Base-by-base conservation (phyloP, 2,329 filamentous ascomycete genomes). In the Pseudopithomyces maydicus region DNA sequence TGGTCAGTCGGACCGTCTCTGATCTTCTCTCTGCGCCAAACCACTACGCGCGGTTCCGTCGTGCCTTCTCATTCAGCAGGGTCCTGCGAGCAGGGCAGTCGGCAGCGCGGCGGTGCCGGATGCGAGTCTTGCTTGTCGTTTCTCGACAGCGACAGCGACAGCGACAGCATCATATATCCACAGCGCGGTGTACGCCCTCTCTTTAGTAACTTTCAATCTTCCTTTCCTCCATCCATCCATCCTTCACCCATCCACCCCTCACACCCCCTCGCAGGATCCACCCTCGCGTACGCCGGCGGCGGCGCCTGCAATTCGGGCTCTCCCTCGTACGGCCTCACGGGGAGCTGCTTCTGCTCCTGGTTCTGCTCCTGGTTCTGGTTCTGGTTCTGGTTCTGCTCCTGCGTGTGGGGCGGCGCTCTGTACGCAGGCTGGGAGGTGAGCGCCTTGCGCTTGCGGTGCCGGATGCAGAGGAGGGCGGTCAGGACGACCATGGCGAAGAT, bases 401-500 rank as follows among this genome's bases (percentile, higher is more conserved):
- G n/a, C n/a, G n/a, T n/a, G n/a, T n/a, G n/a, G n/a, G n/a, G n/a
- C n/a, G n/a, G n/a, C n/a, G n/a, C n/a, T n/a, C n/a, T n/a, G n/a
- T n/a, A n/a, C n/a, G n/a, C n/a, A n/a, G n/a, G n/a, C 38, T 17
- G 15, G 4, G 38, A 8, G 10, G 10, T 19, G 35, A 15, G n/a
- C 6, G 15, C n/a, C 12, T 46, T 57, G 44, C 52, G 52, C 48
- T 52, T 59, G 22, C 51, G 59, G 29, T 51, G 52, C 17, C 59
- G 63, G 8, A 61, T 39, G 52, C 53, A 65, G 22, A 66, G 46
- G 2, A 62, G 38, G 1, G 48, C 51, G 45, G 67, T 49, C 45
- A 68, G 52, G 43, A 60, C 35, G 54, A 62, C 20, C 15, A 56
- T 59, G 22, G 64, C 23, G 52, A 64, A 36, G 20, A 59, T 49